Base-by-base conservation (phyloP, 495 filamentous ascomycete species). In the Cercophora newfieldiana region DNA sequence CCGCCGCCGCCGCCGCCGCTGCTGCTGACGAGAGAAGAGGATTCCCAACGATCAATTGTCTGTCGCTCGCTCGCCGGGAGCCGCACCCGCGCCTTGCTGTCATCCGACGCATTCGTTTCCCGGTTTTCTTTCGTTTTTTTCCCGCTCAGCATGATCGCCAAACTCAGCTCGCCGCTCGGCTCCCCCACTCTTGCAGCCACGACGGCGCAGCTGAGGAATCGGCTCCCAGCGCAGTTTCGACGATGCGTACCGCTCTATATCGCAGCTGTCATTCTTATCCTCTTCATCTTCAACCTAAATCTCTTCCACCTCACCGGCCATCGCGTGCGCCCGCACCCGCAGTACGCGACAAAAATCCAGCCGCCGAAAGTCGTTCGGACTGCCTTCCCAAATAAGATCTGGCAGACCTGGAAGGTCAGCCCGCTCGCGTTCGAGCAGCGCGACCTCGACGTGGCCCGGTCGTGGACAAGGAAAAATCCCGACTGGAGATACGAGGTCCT, bases 331-430 rank as follows among this genome's bases (percentile, higher is more conserved):
- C 53, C 24, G 33, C 48, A n/a, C 55, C 53, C 24, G 48, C 48
- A 26, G 16, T 58, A 24, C 7, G 7, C 55, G 30, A 67, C 37
- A 56, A 26, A 29, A 31, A 14, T 26, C 61, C 10, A 30, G 21
- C 31, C 31, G 21, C 66, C 65, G 44, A 61, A 65, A 37, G 60
- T 51, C n/a, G 57, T 54, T 37, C 74, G 71, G 54, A 37, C 19
- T 61, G 72, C 67, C 22, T 78, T 78, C 47, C 75, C 75, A 51
- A 66, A 61, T 22, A 78, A 78, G 71, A 87, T 90, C 65, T 90
- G 88, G 88, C 88, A 90, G 73, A 85, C 85, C 10, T 90, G 88
- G 88, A 88, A 89, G 71, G 81, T 86, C 30, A 80, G 84, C 69
- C 81, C 87, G 6, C 76, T 88, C 37, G 73, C 75, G 0, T 87